Evolutionary conservation across 495 filamentous ascomycete species (phyloP).

Genomic region (Friedmanniomyces simplex): DNA sequence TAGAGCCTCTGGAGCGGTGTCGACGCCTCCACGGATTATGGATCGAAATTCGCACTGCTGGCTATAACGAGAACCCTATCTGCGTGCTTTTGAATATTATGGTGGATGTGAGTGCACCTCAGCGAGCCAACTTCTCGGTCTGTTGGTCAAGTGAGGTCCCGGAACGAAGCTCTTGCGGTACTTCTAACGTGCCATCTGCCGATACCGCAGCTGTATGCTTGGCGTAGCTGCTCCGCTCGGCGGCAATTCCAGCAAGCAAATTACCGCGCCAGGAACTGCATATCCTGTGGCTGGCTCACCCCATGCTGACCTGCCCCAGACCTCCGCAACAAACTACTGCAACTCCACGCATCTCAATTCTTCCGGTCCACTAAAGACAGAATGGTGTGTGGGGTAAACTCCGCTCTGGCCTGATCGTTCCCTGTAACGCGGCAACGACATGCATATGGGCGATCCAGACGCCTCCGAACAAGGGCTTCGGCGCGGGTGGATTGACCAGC

Average conservation of each 20-base stretch:
- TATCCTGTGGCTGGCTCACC: background rate
- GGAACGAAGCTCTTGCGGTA: too few species aligned
- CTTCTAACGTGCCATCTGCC: too few species aligned
- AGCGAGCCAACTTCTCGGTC: too few species aligned
- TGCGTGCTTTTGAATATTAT: too few species aligned
- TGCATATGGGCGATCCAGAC: background rate
- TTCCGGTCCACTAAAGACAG: too few species aligned
- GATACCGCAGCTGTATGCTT: too few species aligned
- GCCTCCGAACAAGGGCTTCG: background rate
- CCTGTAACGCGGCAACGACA: background rate
- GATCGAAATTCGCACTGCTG: background rate
- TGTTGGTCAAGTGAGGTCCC: too few species aligned
- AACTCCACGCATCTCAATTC: background rate
- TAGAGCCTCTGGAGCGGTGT: background rate
- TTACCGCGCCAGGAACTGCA: background rate
- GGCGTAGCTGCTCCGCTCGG: background rate
- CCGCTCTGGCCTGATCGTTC: background rate
- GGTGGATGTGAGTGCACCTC: too few species aligned
- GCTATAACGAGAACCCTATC: background rate
- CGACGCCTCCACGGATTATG: too few species aligned
- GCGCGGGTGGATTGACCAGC: background rate
- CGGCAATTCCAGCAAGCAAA: background rate
- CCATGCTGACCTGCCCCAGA: background rate
- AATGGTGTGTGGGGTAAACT: background rate
- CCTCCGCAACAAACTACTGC: constrained; percentile 4